These are phyloP conservation scores for Trichoderma oligosporum DNA, from an alignment of 2,329 filamentous ascomycete genomes.

Conservation along the genomic window DNA sequence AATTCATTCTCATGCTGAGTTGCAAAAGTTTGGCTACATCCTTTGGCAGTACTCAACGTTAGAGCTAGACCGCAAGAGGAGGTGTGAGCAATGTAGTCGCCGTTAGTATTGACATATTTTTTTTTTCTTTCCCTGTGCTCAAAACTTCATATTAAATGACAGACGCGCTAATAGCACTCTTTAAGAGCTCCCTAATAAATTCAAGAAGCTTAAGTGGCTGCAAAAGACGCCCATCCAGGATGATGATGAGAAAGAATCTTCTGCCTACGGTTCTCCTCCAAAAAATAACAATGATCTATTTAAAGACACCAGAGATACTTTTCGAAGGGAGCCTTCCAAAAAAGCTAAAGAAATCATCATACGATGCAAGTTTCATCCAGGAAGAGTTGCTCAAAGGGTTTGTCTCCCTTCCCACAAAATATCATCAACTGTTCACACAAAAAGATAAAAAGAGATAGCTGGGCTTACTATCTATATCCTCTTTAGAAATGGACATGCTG, in stretches of 20 bases:
- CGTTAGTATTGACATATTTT: constrained; percentile 20
- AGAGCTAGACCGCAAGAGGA: constrained; percentile 32
- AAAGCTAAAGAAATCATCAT: constrained; percentile 6
- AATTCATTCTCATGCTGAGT: constrained; percentile 21
- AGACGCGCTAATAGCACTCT: neutral
- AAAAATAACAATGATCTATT: no score
- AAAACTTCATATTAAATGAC: no score
- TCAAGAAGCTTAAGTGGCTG: neutral
- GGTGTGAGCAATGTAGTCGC: constrained; percentile 30
- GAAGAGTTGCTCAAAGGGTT: constrained; percentile 30
- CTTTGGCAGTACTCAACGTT: constrained; percentile 25
- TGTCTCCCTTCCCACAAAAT: neutral
- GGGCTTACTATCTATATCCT: neutral
- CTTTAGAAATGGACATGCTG: constrained; percentile 34
- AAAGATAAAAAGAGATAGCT: neutral
- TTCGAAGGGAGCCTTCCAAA: neutral
- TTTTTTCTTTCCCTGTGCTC: neutral
- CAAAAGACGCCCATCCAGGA: neutral
- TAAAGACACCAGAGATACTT: neutral
- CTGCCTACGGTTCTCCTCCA: no score
- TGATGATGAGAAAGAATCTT: neutral
- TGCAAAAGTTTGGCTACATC: constrained; percentile 29
- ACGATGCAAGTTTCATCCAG: constrained; percentile 30
- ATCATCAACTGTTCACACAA: neutral
- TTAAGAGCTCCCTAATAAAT: neutral